Conservation (phyloP, 176 grass and related monocot species). For the Phragmites australis region DNA sequence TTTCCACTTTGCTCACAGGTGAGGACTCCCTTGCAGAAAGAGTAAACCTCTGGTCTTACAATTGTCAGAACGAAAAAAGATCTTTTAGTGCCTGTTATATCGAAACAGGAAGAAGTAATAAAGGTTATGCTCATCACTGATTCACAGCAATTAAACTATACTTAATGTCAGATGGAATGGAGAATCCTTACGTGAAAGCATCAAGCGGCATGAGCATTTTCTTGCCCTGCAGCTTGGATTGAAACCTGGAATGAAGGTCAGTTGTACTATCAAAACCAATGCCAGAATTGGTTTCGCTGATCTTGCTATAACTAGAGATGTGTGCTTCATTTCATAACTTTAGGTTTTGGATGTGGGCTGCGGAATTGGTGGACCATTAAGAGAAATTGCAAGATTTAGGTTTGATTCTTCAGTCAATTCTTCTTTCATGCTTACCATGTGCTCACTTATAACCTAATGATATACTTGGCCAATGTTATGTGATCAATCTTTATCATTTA, state of each 20-base stretch:
- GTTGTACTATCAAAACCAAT: not conserved
- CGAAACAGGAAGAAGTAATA: not conserved
- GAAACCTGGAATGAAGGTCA: constrained; percentile 91
- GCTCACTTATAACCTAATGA: not conserved
- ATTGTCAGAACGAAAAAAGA: not conserved
- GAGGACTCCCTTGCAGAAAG: not conserved
- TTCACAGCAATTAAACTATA: not conserved
- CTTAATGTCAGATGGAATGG: constrained; percentile 76
- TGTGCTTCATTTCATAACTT: constrained; percentile 30
- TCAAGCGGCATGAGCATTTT: constrained; percentile 93
- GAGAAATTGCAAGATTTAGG: constrained; percentile 99
- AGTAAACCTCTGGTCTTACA: not conserved
- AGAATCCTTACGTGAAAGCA: constrained; percentile 90
- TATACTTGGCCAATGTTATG: not conserved
- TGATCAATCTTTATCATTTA: constrained; percentile 4
- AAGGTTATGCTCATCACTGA: not conserved
- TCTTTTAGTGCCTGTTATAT: not conserved
- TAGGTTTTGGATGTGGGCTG: constrained; percentile 96
- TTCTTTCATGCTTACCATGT: constrained; percentile 8
- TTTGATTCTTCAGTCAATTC: constrained; percentile 24
- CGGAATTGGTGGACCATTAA: constrained; percentile 87
- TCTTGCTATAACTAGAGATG: constrained; percentile 11
- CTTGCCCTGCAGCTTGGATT: constrained; percentile 88
- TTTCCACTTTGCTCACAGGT: constrained; percentile 99
- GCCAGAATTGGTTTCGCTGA: not conserved